phyloP scores from a whole-genome alignment of 768 basidiomycete species.

The Sporobolomyces roseus region DNA sequence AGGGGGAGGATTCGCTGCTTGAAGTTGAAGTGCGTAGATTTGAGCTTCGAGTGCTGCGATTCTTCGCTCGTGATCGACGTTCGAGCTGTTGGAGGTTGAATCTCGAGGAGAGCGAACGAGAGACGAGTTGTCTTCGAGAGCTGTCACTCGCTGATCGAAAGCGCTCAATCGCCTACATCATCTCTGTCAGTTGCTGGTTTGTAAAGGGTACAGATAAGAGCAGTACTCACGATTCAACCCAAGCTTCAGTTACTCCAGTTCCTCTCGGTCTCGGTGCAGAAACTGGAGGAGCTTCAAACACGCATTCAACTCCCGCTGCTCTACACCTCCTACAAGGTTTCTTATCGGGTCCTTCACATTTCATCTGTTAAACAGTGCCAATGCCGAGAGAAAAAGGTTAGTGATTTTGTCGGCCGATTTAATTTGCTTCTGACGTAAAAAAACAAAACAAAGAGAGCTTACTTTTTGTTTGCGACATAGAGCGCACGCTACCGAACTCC shows the following conservation, averaged over 20 bases:
- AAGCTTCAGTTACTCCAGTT: conserved; percentile 3
- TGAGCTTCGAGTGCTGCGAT: conserved; percentile 37
- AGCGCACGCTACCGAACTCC: conserved; percentile 32
- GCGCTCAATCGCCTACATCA: conserved; percentile 11
- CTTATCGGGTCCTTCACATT: conserved; percentile 38
- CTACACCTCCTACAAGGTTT: conserved; percentile 31
- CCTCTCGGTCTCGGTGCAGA: conserved; percentile 13
- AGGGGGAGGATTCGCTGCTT: not conserved
- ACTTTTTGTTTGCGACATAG: conserved; percentile 36
- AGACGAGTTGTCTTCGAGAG: conserved; percentile 16
- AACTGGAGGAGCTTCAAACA: conserved; percentile 33
- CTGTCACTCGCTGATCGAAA: conserved; percentile 23
- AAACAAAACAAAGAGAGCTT: not conserved
- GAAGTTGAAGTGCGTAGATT: conserved; percentile 30
- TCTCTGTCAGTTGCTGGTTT: not conserved
- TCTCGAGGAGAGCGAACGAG: not conserved
- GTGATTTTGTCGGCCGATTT: too few relatives aligned
- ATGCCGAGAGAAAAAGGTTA: not conserved
- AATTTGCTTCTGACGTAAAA: too few relatives aligned
- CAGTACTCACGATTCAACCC: conserved; percentile 26
- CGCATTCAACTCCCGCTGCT: conserved; percentile 33
- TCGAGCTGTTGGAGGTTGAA: not conserved
- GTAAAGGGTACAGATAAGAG: too few relatives aligned
- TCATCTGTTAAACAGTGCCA: conserved; percentile 19
- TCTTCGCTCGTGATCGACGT: conserved; percentile 31